Base-by-base conservation (phyloP, 306 rosid genomes). In the Cicer cuneatum region DNA sequence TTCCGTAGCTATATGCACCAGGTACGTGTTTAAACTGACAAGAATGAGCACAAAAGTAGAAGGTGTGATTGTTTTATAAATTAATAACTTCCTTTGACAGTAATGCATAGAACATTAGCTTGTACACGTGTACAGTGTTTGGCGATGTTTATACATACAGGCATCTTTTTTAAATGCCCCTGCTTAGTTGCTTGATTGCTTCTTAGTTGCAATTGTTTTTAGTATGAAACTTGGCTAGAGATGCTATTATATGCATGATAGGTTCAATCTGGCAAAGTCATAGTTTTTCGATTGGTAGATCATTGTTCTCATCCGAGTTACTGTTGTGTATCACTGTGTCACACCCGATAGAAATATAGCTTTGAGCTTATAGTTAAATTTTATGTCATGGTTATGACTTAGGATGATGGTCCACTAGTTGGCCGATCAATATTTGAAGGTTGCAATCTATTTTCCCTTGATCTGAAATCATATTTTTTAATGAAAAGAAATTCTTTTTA, bases 1-100 rank as follows among this genome's bases (percentile, higher is more conserved):
- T 95, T 95, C 75, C 97, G 99, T 63, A 86, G 99, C 86, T 92
- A 90, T 62, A 92, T 95, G 99, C 99, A 95, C 83, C 99, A 95
- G 96, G 99, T 95, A 84, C 40, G 64, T 66, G 42, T 35, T 78
- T 74, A 68, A 52, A 53, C 57, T 65, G 73, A 69, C 38, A 66
- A 69, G 69, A 75, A 68, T 57, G 19, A 51, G 35, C 78, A n/a
- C 62, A 56, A 14, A 66, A 59, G 58, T 19, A 47, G 45, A 42
- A 43, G 37, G 18, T 38, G 52, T 37, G 48, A 57, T 41, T 66
- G 18, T 48, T 76, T 38, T 43, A 10, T 15, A 75, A 66, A 41
- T 62, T 56, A 19, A 2, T 41, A 15, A 39, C 42, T 46, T 62
- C 59, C 63, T 45, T 43, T 33, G 42, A 19, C 33, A 18, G 41